Evolutionary conservation across 805 yeast species (phyloP).

Genomic region (Candida lessepsii): DNA sequence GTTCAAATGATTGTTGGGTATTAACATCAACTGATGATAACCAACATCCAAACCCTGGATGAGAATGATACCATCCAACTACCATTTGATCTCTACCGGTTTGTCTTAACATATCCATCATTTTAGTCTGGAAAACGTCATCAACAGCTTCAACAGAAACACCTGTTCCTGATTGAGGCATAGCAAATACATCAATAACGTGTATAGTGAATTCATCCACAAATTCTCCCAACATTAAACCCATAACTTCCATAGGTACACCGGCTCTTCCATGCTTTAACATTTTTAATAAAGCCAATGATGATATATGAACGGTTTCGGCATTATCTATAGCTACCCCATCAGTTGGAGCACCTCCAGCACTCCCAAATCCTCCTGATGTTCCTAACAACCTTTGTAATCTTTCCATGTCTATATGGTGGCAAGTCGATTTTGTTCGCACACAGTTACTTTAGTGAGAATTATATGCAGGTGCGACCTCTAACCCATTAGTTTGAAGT

Average conservation of each 20-base stretch:
- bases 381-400: conserved; percentile 47
- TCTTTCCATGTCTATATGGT: conserved; percentile 42
- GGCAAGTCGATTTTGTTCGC: conserved; percentile 16
- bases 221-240: conserved; percentile 96
- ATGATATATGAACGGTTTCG: conserved; percentile 94
- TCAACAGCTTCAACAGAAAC: conserved; percentile 99
- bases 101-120: conserved; percentile 99
- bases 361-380: conserved; percentile 45
- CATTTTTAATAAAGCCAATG: conserved; percentile 93
- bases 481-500: too few relatives aligned
- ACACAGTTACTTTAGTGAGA: too few relatives aligned
- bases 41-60: conserved; percentile 99
- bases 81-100: conserved; percentile 99
- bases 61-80: conserved; percentile 99
- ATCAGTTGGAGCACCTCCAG: conserved; percentile 50
- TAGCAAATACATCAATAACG: conserved; percentile 97
- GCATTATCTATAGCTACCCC: conserved; percentile 89
- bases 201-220: conserved; percentile 96
- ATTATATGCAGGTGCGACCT: too few relatives aligned
- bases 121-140: conserved; percentile 96
- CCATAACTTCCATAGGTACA: conserved; percentile 84
- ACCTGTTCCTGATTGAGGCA: conserved; percentile 99
- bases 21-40: conserved; percentile 94
- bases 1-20: conserved; percentile 97
- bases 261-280: conserved; percentile 95